These are phyloP conservation scores for Furcasterigmium furcatum DNA, from an alignment of 2,329 filamentous ascomycete genomes.

Conservation along the genomic window DNA sequence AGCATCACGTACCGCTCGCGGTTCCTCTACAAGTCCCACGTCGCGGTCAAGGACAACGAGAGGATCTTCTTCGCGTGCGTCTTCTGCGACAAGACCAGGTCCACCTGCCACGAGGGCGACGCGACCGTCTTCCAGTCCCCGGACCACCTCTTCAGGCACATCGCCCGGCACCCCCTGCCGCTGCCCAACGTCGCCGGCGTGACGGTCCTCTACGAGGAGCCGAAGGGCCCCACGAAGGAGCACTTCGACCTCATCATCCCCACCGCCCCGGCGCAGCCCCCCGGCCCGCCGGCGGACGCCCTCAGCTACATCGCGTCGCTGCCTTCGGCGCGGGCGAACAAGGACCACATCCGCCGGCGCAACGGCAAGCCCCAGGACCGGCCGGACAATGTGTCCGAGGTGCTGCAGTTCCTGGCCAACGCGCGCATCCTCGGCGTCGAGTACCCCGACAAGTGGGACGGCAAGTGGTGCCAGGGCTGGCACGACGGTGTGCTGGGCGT, in stretches of 20 bases:
- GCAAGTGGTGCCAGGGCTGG: slow-evolving; percentile 30
- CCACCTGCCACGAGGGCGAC: slow-evolving; percentile 31
- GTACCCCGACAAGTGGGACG: slow-evolving; percentile 28
- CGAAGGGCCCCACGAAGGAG: slow-evolving; percentile 17
- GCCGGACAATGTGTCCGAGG: slow-evolving; percentile 25
- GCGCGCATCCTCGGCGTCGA: slow-evolving; percentile 26
- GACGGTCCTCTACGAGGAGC: slow-evolving; percentile 30
- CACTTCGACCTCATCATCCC: slow-evolving; percentile 34
- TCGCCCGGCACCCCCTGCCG: slow-evolving; percentile 35
- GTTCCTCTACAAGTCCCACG: slow-evolving; percentile 39
- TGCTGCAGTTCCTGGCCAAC: slow-evolving; percentile 31
- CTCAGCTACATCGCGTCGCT: slow-evolving; percentile 17
- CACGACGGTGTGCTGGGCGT: slow-evolving; percentile 24
- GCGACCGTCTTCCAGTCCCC: slow-evolving; percentile 35
- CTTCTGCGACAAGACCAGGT: slow-evolving; percentile 29
- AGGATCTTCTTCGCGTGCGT: slow-evolving; percentile 35
- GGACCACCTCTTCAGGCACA: slow-evolving; percentile 33
- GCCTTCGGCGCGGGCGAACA: slow-evolving; percentile 26
- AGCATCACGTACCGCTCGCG: slow-evolving; percentile 34
- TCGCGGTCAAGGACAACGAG: slow-evolving; percentile 24
- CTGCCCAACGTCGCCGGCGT: slow-evolving; percentile 31
- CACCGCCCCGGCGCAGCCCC: slow-evolving; percentile 21
- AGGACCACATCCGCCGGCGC: slow-evolving; percentile 29
- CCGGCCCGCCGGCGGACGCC: slow-evolving; percentile 17
- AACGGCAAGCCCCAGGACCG: slow-evolving; percentile 26